phyloP scores from a whole-genome alignment of 495 filamentous ascomycete genomes.

The Barbatosphaeria neglecta region DNA sequence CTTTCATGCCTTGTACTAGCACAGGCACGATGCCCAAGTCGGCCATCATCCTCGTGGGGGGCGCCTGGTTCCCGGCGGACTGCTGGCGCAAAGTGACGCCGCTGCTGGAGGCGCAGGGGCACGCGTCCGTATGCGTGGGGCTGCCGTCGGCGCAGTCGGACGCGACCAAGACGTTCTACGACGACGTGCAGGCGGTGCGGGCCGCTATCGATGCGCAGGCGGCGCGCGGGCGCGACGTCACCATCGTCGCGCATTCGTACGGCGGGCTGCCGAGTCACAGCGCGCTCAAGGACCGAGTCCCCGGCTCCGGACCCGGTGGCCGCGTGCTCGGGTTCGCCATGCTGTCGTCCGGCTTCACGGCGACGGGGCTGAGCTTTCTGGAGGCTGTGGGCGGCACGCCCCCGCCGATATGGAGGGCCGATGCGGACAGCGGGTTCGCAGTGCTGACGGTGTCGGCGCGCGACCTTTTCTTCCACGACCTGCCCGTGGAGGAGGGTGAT shows the following conservation, averaged over 20 bases:
- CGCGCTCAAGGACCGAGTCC: slow-evolving; percentile 27
- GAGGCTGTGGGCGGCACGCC: slow-evolving; percentile 15
- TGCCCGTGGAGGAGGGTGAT: slow-evolving; percentile 17
- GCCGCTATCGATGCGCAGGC: slow-evolving; percentile 19
- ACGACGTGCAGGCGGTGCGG: slow-evolving; percentile 22
- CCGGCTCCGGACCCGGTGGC: slow-evolving; percentile 3
- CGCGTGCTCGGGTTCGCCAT: slow-evolving; percentile 17
- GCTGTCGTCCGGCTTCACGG: slow-evolving; percentile 18
- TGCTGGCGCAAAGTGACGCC: slow-evolving; percentile 22
- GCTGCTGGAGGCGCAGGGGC: slow-evolving; percentile 21
- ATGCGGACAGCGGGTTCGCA: slow-evolving; percentile 14
- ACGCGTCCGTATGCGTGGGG: slow-evolving; percentile 21
- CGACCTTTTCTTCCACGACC: slow-evolving; percentile 23
- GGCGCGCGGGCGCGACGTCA: slow-evolving; percentile 28
- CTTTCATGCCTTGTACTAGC: neutral
- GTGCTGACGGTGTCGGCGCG: slow-evolving; percentile 8
- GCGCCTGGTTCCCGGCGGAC: slow-evolving; percentile 32
- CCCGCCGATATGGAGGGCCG: slow-evolving; percentile 14
- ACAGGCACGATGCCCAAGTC: slow-evolving; percentile 6
- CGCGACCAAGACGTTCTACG: slow-evolving; percentile 10
- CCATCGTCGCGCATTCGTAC: slow-evolving; percentile 40
- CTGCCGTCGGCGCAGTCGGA: slow-evolving; percentile 23
- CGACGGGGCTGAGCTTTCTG: slow-evolving; percentile 15
- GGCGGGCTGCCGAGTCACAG: slow-evolving; percentile 38
- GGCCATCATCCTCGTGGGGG: slow-evolving; percentile 33